phyloP scores from a whole-genome alignment of 305 asterid species.

The Fraxinus latifolia region DNA sequence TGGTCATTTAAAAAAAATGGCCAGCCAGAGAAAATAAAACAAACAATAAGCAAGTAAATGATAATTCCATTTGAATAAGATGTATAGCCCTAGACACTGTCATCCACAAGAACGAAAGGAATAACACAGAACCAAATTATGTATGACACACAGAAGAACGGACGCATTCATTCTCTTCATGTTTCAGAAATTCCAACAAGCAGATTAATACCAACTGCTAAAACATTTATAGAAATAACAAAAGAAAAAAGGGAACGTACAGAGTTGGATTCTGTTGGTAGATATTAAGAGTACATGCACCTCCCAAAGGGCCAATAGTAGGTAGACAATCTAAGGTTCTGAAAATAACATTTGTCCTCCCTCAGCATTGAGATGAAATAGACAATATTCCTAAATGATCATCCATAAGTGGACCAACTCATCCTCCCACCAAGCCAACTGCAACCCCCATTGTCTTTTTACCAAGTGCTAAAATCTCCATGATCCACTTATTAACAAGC shows the following conservation, averaged over 20 bases:
- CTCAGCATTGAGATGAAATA: neutral
- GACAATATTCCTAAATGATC: neutral
- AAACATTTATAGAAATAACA: neutral
- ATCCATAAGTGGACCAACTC: neutral
- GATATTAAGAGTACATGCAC: neutral
- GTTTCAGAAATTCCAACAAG: neutral
- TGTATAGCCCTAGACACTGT: neutral
- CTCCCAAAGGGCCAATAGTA: neutral
- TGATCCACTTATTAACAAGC: neutral
- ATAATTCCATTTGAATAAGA: neutral
- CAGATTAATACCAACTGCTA: neutral
- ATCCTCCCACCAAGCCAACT: neutral
- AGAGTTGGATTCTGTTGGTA: neutral
- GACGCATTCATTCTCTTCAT: neutral
- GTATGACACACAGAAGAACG: neutral
- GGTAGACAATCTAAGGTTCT: neutral
- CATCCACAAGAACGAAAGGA: neutral
- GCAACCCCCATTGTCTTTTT: neutral
- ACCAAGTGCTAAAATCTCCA: neutral
- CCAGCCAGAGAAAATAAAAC: neutral
- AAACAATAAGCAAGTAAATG: neutral
- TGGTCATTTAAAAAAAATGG: neutral
- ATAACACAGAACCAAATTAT: neutral
- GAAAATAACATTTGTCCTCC: neutral
- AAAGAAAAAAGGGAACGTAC: neutral